Percentiles rank a stretch among this genome's conserved stretches.
Evolutionary conservation across 805 yeast genomes (phyloP).

Genomic region (Schwanniomyces sp.): DNA sequence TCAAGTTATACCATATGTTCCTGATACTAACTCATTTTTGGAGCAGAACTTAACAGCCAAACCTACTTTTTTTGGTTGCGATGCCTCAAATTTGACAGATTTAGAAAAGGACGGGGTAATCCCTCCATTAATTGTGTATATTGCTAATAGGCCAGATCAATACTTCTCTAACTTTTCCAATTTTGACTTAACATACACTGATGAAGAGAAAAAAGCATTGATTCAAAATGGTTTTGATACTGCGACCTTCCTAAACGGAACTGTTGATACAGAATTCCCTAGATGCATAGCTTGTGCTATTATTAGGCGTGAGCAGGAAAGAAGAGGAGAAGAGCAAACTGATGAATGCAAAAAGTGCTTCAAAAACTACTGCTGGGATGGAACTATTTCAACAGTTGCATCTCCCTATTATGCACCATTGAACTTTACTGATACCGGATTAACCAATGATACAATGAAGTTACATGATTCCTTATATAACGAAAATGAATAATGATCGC

Average conservation of each 20-base stretch:
- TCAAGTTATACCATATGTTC: conserved; percentile 37
- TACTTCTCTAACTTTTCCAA: conserved; percentile 34
- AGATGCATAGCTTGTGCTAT: conserved; percentile 43
- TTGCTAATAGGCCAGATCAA: conserved; percentile 38
- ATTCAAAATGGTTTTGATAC: conserved; percentile 38
- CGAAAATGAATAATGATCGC: not conserved
- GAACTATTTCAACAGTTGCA: conserved; percentile 13
- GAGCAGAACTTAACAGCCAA: conserved; percentile 34
- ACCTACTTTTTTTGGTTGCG: conserved; percentile 45
- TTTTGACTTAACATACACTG: conserved; percentile 31
- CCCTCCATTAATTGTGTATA: conserved; percentile 40
- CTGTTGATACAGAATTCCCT: conserved; percentile 36
- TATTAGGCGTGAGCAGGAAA: conserved; percentile 39
- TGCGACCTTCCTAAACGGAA: conserved; percentile 30
- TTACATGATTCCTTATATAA: not conserved
- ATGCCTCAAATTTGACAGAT: conserved; percentile 35
- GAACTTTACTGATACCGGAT: conserved; percentile 28
- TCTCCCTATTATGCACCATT: conserved; percentile 17
- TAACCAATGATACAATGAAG: conserved; percentile 21
- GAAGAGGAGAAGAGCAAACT: conserved; percentile 34
- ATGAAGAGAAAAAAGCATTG: conserved; percentile 35
- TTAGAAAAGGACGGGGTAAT: conserved; percentile 33
- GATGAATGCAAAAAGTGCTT: conserved; percentile 39
- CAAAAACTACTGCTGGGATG: conserved; percentile 41
- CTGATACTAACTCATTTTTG: conserved; percentile 31